Conservation (phyloP, 2,329 filamentous ascomycete genomes). For the Monosporascus sp. region DNA sequence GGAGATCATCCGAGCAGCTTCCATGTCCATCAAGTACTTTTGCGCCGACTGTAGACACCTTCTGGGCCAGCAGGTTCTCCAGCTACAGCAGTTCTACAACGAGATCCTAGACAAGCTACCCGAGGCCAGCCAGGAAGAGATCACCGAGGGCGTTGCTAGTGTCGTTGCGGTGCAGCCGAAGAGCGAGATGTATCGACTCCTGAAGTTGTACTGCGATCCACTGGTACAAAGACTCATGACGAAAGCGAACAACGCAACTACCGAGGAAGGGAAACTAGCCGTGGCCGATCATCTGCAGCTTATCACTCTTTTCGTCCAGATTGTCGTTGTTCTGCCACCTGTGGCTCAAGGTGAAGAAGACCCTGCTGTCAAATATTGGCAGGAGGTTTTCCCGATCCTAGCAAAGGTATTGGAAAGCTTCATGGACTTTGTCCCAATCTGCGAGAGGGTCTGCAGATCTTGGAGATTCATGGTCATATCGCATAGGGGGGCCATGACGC, state of each 20-base stretch:
- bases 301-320: conserved; percentile 83
- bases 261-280: conserved; percentile 77
- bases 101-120: conserved; percentile 83
- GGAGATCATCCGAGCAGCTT: conserved; percentile 87
- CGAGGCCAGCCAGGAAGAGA: conserved; percentile 83
- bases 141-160: conserved; percentile 90
- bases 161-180: conserved; percentile 83
- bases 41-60: conserved; percentile 90
- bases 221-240: conserved; percentile 79
- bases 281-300: conserved; percentile 91
- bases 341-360: conserved; percentile 69
- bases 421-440: conserved; percentile 77
- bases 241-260: conserved; percentile 78
- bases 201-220: conserved; percentile 92
- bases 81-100: conserved; percentile 90
- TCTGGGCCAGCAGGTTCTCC: conserved; percentile 74
- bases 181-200: conserved; percentile 72
- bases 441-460: conserved; percentile 88
- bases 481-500: conserved; percentile 83
- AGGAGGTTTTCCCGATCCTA: conserved; percentile 85
- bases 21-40: conserved; percentile 93
- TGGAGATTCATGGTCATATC: conserved; percentile 98
- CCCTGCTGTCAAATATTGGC: conserved; percentile 92
- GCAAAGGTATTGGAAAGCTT: conserved; percentile 86
- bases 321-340: conserved; percentile 62